Evolutionary conservation across 768 basidiomycete species (phyloP).

Genomic region (Trametes villosa): DNA sequence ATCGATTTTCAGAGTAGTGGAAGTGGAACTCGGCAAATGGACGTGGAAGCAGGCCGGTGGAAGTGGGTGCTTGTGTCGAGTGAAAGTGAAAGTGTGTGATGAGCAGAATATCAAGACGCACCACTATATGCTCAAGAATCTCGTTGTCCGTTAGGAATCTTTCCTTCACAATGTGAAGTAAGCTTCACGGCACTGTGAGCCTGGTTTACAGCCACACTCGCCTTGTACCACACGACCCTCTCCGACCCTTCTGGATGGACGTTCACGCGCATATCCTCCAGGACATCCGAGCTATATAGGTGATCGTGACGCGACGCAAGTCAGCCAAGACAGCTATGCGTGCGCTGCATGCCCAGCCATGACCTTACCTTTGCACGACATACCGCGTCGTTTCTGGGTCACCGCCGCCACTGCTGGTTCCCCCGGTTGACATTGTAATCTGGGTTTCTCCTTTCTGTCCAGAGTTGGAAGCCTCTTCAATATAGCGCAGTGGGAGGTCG

Average conservation of each 20-base stretch:
- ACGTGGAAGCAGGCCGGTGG: too few species aligned
- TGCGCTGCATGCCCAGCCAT: too few species aligned
- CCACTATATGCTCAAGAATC: slow-evolving; percentile 75
- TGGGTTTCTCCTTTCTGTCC: neutral
- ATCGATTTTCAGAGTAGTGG: neutral
- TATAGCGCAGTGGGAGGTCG: too few species aligned
- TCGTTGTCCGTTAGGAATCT: slow-evolving; percentile 73
- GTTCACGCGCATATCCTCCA: slow-evolving; percentile 70
- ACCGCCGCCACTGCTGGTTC: neutral
- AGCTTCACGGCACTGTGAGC: slow-evolving; percentile 15
- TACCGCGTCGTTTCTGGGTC: slow-evolving; percentile 17
- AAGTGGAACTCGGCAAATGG: too few species aligned
- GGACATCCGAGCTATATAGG: slow-evolving; percentile 66
- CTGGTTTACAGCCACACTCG: slow-evolving; percentile 35
- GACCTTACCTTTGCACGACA: slow-evolving; percentile 22
- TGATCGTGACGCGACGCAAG: neutral
- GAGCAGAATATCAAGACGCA: too few species aligned
- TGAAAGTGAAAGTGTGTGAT: too few species aligned
- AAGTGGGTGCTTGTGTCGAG: too few species aligned
- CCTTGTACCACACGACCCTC: slow-evolving; percentile 76
- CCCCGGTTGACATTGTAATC: neutral
- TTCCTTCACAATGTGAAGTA: slow-evolving; percentile 52
- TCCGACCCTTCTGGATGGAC: slow-evolving; percentile 60
- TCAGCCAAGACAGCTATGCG: neutral
- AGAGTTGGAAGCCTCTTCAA: neutral